Evolutionary conservation across 2,329 filamentous ascomycete species (phyloP), one percentile per base, ranked within the genome.

Genomic region (Calonectria hongkongensis): DNA sequence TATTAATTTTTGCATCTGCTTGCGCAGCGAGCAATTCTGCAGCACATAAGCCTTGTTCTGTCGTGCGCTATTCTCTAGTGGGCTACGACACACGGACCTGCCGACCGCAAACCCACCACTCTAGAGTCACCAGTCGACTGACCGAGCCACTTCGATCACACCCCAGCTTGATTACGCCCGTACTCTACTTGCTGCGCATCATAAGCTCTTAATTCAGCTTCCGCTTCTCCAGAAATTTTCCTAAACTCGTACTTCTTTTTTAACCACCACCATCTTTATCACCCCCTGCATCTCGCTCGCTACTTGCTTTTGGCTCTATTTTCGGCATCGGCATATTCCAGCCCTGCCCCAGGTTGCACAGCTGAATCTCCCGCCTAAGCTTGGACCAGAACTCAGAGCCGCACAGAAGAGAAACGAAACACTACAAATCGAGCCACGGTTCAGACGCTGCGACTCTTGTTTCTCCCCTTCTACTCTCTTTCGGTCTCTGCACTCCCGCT

Each of bases 1-100:
- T 48, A 66, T 58, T 65, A 43, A 66, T 60, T 70, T 64, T 48
- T 56, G 27, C 60, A 70, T 58, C 43, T 48, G 48, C 50, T 58
- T 56, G 60, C 48, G 39, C 54, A 15, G 13, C 21, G n/a, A 60
- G 54, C 54, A 41, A 60, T n/a, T 41, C 36, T 60, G 33, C 54
- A 60, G 54, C 16, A 27, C 58, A 28, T 66, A 41, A 18, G 30
- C 30, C 45, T 54, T 47, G 25, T 54, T n/a, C 50, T 56, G 41
- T 64, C 27, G 45, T 64, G 12, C 64, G 25, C 64, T 66, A 56
- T 48, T 71, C 73, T 70, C 70, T 67, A 65, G 71, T 68, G 56
- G 43, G 70, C 75, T 68, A 79, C 75, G 74, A 79, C 78, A 79
- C 77, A 68, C 77, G 77, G 77, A 72, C 77, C 74, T 78, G 74